Conservation (phyloP, 495 filamentous ascomycete genomes). For the Staphylotrichum tortipilum region DNA sequence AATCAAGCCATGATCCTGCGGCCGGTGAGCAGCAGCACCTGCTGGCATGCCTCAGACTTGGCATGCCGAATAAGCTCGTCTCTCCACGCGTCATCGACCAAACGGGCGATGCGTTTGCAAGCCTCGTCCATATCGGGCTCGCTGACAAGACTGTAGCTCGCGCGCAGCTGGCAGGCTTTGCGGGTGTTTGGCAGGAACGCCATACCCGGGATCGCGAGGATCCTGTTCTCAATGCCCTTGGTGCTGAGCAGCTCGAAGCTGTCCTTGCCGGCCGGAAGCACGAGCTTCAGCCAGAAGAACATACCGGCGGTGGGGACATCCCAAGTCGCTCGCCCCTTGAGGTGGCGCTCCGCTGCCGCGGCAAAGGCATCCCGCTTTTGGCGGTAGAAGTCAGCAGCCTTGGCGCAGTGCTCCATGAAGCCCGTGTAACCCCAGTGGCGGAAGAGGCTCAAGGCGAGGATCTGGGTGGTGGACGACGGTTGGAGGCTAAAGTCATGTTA, state of each 20-base stretch:
- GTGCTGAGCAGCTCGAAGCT: conserved; percentile 9
- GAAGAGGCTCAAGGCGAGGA: not conserved
- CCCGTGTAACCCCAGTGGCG: conserved; percentile 10
- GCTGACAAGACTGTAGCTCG: conserved; percentile 7
- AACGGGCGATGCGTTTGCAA: conserved; percentile 3
- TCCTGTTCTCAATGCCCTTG: conserved; percentile 1
- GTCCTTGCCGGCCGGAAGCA: conserved; percentile 6
- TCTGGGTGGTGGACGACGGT: conserved; percentile 2
- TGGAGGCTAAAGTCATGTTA: conserved; percentile 7
- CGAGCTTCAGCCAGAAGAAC: conserved; percentile 9
- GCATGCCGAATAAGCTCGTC: not conserved
- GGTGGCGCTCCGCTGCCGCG: conserved; percentile 6
- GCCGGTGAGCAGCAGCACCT: not conserved
- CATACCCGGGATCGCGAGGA: conserved; percentile 7
- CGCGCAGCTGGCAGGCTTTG: conserved; percentile 3
- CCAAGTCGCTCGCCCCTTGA: conserved; percentile 5
- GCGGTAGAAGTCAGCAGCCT: not conserved
- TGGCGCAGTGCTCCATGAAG: conserved; percentile 3
- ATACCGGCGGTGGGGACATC: conserved; percentile 7
- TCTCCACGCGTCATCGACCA: conserved; percentile 2
- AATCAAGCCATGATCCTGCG: not conserved
- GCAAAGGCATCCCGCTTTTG: conserved; percentile 6
- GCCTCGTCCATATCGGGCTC: conserved; percentile 6
- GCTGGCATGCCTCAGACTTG: not conserved
- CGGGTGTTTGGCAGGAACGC: conserved; percentile 7